phyloP scores from a whole-genome alignment of 2,329 filamentous ascomycete genomes.

The Phialemonium atrogriseum region DNA sequence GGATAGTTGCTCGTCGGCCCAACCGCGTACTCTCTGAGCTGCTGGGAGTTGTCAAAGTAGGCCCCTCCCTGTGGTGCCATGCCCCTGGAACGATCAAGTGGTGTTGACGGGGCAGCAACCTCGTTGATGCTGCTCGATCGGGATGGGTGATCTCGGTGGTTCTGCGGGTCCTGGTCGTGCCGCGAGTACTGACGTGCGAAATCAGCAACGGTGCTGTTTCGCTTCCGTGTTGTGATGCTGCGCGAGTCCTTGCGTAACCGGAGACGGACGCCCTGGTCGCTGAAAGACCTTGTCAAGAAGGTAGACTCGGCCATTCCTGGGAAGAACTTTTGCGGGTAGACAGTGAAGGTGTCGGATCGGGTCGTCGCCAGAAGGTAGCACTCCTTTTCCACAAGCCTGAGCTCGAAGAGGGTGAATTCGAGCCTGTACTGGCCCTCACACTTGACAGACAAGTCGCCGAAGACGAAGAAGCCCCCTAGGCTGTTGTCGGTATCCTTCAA shows the following conservation, averaged over 20 bases:
- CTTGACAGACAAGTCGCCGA: slow-evolving; percentile 76
- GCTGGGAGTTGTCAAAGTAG: slow-evolving; percentile 14
- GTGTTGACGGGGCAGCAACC: too few species aligned
- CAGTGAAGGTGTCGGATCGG: slow-evolving; percentile 61
- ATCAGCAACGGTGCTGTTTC: slow-evolving; percentile 23
- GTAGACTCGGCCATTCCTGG: slow-evolving; percentile 77
- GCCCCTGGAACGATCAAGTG: slow-evolving; percentile 1
- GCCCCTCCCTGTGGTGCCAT: slow-evolving; percentile 8
- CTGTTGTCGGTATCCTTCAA: slow-evolving; percentile 70
- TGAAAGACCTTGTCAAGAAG: slow-evolving; percentile 70
- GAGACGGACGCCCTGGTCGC: slow-evolving; percentile 78
- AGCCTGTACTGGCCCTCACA: slow-evolving; percentile 64
- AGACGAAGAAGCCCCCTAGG: slow-evolving; percentile 86
- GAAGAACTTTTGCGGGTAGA: slow-evolving; percentile 59
- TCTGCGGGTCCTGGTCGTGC: slow-evolving; percentile 10
- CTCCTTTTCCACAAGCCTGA: slow-evolving; percentile 30
- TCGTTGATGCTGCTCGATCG: slow-evolving; percentile 13
- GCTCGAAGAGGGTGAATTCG: slow-evolving; percentile 70
- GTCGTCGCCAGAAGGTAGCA: slow-evolving; percentile 29
- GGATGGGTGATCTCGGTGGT: slow-evolving; percentile 10
- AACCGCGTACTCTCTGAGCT: slow-evolving; percentile 12
- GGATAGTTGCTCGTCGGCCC: slow-evolving; percentile 7
- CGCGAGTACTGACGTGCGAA: slow-evolving; percentile 9
- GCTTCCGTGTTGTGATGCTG: slow-evolving; percentile 40
- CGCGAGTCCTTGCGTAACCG: slow-evolving; percentile 77